Evolutionary conservation across 345 rosid species (phyloP).

Genomic region (Arabis hirsuta): DNA sequence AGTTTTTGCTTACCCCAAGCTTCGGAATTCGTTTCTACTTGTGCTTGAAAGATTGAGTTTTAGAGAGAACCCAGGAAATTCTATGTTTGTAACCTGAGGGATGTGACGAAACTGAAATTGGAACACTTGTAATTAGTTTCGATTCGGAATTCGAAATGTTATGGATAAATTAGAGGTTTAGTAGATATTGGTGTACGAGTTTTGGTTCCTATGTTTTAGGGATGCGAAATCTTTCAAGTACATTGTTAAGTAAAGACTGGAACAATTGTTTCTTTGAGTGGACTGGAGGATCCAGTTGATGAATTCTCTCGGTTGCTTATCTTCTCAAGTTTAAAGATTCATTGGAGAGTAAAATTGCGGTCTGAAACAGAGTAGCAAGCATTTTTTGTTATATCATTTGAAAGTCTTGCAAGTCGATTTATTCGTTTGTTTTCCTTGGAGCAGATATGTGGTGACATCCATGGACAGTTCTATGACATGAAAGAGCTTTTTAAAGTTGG

Average conservation of each 20-base stretch:
- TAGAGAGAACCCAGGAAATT: not conserved
- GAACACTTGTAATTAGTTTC: not conserved
- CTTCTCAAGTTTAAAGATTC: not conserved
- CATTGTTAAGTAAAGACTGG: not conserved
- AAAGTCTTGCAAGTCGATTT: not conserved
- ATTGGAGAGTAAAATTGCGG: not conserved
- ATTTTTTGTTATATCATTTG: not conserved
- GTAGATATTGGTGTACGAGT: not conserved
- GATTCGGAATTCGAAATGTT: not conserved
- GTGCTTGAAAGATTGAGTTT: constrained; percentile 21
- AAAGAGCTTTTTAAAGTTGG: constrained; percentile 92
- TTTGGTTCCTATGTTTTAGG: constrained; percentile 16
- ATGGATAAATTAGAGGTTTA: not conserved
- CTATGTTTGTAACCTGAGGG: not conserved
- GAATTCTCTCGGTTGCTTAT: not conserved
- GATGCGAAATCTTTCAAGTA: not conserved
- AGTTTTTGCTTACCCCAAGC: not conserved
- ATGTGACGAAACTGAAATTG: not conserved
- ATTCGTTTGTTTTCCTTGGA: not conserved
- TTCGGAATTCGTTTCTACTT: not conserved
- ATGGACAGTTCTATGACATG: constrained; percentile 94
- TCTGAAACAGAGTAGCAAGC: not conserved
- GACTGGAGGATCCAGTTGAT: not conserved
- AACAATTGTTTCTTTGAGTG: not conserved
- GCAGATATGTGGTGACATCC: constrained; percentile 90